These are phyloP conservation scores for Delonix regia DNA, from an alignment of 306 rosid species.

Conservation along the genomic window DNA sequence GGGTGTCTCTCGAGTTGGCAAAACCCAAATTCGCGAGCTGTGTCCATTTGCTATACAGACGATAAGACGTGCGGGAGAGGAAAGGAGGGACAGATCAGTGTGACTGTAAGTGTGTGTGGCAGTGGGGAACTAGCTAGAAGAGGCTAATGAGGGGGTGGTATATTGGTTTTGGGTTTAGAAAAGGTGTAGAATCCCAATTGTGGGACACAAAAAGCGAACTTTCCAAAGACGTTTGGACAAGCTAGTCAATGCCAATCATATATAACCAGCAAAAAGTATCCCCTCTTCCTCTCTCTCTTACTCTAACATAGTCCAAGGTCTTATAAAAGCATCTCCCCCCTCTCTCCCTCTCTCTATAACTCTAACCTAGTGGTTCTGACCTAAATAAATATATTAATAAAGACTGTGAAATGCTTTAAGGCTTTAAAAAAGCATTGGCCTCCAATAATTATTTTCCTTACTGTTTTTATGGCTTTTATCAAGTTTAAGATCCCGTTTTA, in stretches of 20 bases:
- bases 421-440: neutral
- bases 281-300: constrained; percentile 21
- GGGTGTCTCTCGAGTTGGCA: constrained; percentile 40
- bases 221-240: constrained; percentile 93
- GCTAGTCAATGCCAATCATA: constrained; percentile 92
- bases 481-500: neutral
- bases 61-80: constrained; percentile 31
- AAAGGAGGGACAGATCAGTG: constrained; percentile 22
- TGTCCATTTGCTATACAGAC: neutral
- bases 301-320: constrained; percentile 22
- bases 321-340: too few species aligned
- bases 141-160: constrained; percentile 10
- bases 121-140: constrained; percentile 17
- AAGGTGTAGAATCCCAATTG: constrained; percentile 49
- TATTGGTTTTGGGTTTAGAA: constrained; percentile 42
- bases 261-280: constrained; percentile 62
- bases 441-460: neutral
- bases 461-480: neutral
- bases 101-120: constrained; percentile 6
- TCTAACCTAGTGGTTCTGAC: neutral
- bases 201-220: constrained; percentile 61
- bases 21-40: constrained; percentile 24
- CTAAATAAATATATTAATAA: neutral
- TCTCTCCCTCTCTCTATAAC: constrained; percentile 20
- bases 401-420: neutral